These are phyloP conservation scores for Suillus fuscotomentosus DNA, from an alignment of 768 basidiomycete genomes.

Conservation along the genomic window DNA sequence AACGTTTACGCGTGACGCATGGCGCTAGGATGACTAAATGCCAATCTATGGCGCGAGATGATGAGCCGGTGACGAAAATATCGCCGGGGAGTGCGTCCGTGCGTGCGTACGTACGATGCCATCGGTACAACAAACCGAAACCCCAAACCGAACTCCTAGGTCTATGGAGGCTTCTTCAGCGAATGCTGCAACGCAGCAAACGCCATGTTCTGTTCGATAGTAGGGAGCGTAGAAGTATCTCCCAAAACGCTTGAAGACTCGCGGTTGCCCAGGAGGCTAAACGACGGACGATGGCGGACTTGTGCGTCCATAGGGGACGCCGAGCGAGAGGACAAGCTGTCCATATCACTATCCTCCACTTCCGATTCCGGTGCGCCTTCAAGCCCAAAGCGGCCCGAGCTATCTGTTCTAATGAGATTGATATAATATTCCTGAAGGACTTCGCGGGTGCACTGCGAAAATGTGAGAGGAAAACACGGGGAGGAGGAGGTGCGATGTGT, in stretches of 20 bases:
- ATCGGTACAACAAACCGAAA: background rate
- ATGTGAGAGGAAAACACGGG: constrained; percentile 12
- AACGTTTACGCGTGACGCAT: background rate
- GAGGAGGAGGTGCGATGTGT: constrained; percentile 11
- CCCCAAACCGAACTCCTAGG: background rate
- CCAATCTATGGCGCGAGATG: background rate
- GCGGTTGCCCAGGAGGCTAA: constrained; percentile 28
- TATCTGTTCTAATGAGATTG: constrained; percentile 88
- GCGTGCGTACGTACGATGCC: background rate
- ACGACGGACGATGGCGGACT: constrained; percentile 26
- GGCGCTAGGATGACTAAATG: background rate
- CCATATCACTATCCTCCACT: constrained; percentile 54
- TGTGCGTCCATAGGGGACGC: constrained; percentile 41
- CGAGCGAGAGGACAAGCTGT: constrained; percentile 48
- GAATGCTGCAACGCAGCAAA: constrained; percentile 68
- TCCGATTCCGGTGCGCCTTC: constrained; percentile 37
- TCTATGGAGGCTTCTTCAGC: constrained; percentile 14
- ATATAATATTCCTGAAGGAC: constrained; percentile 92
- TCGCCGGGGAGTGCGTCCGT: background rate
- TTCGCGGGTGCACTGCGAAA: constrained; percentile 81
- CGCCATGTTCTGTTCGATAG: constrained; percentile 83
- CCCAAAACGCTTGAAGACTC: constrained; percentile 38
- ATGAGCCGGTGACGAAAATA: background rate
- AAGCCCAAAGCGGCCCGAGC: constrained; percentile 55
- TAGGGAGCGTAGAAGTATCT: constrained; percentile 46